Conservation (phyloP, 2,329 filamentous ascomycete species). For the Grosmannia clavigera region DNA sequence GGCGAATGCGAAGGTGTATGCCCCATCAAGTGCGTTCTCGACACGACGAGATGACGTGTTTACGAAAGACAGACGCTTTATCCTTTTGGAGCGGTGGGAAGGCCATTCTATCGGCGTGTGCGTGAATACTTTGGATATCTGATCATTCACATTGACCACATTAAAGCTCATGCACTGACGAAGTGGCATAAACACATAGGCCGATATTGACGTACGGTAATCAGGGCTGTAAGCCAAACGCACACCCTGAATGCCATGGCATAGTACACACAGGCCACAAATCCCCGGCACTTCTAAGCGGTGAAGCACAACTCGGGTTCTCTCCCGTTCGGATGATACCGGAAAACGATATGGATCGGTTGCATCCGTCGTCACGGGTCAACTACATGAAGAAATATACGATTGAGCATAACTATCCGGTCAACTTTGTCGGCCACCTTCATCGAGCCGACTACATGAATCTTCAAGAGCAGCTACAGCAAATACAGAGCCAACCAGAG, state of each 20-base stretch:
- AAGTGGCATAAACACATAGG: conserved; percentile 18
- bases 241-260: conserved; percentile 40
- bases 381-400: conserved; percentile 46
- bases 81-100: conserved; percentile 33
- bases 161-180: neutral
- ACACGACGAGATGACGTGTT: conserved; percentile 1
- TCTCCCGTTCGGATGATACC: conserved; percentile 31
- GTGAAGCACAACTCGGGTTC: conserved; percentile 37
- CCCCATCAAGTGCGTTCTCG: neutral
- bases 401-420: conserved; percentile 44
- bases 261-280: conserved; percentile 30
- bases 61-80: conserved; percentile 27
- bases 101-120: conserved; percentile 47
- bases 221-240: conserved; percentile 40
- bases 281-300: conserved; percentile 20
- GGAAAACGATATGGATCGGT: conserved; percentile 28
- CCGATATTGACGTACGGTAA: conserved; percentile 44
- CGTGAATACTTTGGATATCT: conserved; percentile 12
- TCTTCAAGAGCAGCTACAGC: conserved; percentile 22
- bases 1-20: neutral
- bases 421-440: conserved; percentile 44
- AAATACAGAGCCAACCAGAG: conserved; percentile 12
- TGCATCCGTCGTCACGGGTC: conserved; percentile 38
- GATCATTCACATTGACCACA: no score
- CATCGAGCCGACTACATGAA: conserved; percentile 21